Conservation (phyloP, 768 basidiomycete species). For the Trametes elegans region DNA sequence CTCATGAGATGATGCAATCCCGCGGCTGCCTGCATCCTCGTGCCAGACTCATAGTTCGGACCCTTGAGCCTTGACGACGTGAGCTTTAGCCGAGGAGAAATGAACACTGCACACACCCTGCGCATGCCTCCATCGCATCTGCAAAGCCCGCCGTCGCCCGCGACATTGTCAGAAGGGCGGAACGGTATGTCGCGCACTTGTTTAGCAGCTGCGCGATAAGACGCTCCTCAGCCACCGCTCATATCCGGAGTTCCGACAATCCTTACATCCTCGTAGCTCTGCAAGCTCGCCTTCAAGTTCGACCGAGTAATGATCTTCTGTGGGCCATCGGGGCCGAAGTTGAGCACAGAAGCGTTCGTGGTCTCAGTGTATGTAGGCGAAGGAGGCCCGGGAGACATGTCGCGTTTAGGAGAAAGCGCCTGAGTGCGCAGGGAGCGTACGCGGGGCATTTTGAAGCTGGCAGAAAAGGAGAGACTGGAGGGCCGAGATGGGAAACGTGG, state of each 20-base stretch:
- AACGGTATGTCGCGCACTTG: constrained; percentile 75
- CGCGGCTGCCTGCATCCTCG: constrained; percentile 79
- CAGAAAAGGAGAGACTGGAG: not conserved
- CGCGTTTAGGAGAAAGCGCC: constrained; percentile 46
- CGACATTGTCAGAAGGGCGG: constrained; percentile 77
- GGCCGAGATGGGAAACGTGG: not conserved
- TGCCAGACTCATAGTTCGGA: constrained; percentile 75
- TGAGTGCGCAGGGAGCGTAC: constrained; percentile 58
- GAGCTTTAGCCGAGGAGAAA: not conserved
- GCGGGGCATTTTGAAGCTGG: constrained; percentile 41
- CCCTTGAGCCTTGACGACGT: constrained; percentile 60
- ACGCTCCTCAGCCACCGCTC: constrained; percentile 3
- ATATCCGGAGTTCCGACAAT: not conserved
- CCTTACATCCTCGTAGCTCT: constrained; percentile 79
- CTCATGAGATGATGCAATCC: constrained; percentile 90
- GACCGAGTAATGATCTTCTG: constrained; percentile 80
- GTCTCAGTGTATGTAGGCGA: constrained; percentile 84
- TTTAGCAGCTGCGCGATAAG: constrained; percentile 58
- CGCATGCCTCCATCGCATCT: constrained; percentile 80
- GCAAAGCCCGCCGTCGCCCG: constrained; percentile 84
- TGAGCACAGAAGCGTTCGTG: constrained; percentile 75
- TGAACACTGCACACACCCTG: constrained; percentile 52
- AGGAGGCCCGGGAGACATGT: constrained; percentile 57
- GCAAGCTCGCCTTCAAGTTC: constrained; percentile 73
- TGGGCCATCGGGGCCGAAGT: constrained; percentile 73